Conservation (phyloP, 2,329 filamentous ascomycete species). For the Waltergamsia citrina region DNA sequence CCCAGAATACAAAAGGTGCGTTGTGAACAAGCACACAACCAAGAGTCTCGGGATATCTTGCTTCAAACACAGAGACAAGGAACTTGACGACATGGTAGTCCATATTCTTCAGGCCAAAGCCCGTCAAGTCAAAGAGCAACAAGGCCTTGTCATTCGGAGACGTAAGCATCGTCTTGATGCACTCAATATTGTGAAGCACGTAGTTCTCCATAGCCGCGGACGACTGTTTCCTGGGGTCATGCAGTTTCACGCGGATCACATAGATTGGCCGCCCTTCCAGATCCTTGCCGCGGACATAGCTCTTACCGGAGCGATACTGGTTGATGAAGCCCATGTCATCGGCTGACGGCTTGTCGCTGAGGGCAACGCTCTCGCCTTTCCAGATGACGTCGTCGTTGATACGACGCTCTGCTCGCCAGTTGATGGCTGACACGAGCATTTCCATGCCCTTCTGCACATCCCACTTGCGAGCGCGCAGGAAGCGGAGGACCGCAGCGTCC, state of each 20-base stretch:
- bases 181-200: slow-evolving; percentile 29
- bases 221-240: slow-evolving; percentile 20
- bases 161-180: slow-evolving; percentile 15
- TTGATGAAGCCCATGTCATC: slow-evolving; percentile 23
- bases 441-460: slow-evolving; percentile 25
- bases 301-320: slow-evolving; percentile 27
- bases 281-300: slow-evolving; percentile 25
- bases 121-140: slow-evolving; percentile 63
- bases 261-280: slow-evolving; percentile 22
- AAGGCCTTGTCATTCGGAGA: slow-evolving; percentile 7
- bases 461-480: slow-evolving; percentile 29
- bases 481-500: slow-evolving; percentile 26
- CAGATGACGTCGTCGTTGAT: slow-evolving; percentile 21
- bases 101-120: slow-evolving; percentile 64
- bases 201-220: slow-evolving; percentile 24
- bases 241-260: slow-evolving; percentile 22
- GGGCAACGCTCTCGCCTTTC: slow-evolving; percentile 20
- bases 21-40: slow-evolving; percentile 66
- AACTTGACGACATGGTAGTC: slow-evolving; percentile 70
- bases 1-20: slow-evolving; percentile 61
- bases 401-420: slow-evolving; percentile 23
- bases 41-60: slow-evolving; percentile 67
- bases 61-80: slow-evolving; percentile 72
- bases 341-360: slow-evolving; percentile 11
- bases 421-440: slow-evolving; percentile 25